Base-by-base conservation (phyloP, 495 filamentous ascomycete genomes). In the Niebla homalea region DNA sequence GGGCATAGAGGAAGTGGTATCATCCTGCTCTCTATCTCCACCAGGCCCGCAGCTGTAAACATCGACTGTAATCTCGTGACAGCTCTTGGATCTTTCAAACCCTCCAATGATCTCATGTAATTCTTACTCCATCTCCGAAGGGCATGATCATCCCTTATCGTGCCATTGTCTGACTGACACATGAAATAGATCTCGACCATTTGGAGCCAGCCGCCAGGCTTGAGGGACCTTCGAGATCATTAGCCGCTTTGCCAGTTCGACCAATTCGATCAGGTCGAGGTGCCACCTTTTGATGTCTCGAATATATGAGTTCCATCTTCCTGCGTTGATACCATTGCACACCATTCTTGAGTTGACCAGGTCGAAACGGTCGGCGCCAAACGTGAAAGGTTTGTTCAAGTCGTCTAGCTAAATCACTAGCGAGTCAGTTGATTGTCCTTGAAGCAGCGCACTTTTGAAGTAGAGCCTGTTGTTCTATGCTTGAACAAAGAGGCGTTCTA, bases 91-190 rank as follows among this genome's bases (percentile, higher is more conserved):
- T 90, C 83, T 55, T 90, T 90, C 26, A 72, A 66, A 23, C 73
- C 77, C 46, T 83, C 75, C 55, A 84, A 63, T 44, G 81, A 78
- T 50, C 74, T 71, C 62, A 82, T 75, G 54, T 84, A 84, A 50
- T 71, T 73, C 36, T 74, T 72, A 43, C 84, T 90, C 83, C 85
- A 85, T 58, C 80, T 73, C 42, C 79, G 73, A 54, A 93, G 64
- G 2, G 85, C 84, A 64, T 87, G 80, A 47, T 74, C 65, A 14
- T 80, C 73, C 12, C 76, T 83, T 53, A 96, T 73, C 7, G 78
- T 81, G 22, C 92, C 92, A 55, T 88, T 95, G 57, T 94, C 84
- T 2, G 88, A 95, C 61, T 96, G 90, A 25, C 86, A 79, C 54
- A 85, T 89, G 64, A 80, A 83, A 58, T 94, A 89, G 52, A 88